Base-by-base conservation (phyloP, 1,139 yeast genomes). In the Pichiaceae sp. region DNA sequence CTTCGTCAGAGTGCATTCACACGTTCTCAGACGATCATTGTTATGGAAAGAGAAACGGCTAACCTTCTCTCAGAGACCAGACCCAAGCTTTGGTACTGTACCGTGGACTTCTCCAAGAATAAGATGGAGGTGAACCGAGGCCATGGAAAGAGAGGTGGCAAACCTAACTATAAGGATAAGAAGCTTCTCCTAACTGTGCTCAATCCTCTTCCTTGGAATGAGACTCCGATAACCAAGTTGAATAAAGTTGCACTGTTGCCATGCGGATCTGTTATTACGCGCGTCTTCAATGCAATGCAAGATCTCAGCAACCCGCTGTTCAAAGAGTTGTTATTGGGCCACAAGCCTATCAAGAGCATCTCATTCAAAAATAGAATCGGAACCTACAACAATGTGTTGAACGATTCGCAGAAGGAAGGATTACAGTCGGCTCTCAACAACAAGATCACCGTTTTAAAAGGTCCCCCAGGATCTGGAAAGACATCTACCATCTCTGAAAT, bases 391-490 rank as follows among this genome's bases (percentile, higher is more conserved):
- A 68, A 64, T 32, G 50, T 63, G 0, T 66, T 79, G 44, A 79
- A 79, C 50, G 74, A 68, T 4, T 79, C 87, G 0, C 89, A 80
- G 49, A 75, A 73, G 44, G 66, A 66, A 17, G 86, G 86, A 0
- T 65, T 79, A 32, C 84, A 79, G 51, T 78, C 82, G 11, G 83
- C 78, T 0, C 55, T 80, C 45, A 78, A 78, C 49, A 80, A 80
- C 49, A 64, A 75, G 1, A 71, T 79, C 19, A 80, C 87, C 0
- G 74, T 91, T 31, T 83, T 91, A 53, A 96, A 89, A 62, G 98
- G 98, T 40, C 96, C 96, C 2, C 96, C 96, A 0, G 96, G 96
- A 57, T 89, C 97, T 0, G 98, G 98, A 63, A 91, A 91, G 57
- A 93, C 99, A 1, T 91, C 93, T 48, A 93, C 99, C 0, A 91